A percentile compares a stretch with the other conserved stretches of the same genome.
Evolutionary conservation across 2,329 filamentous ascomycete species (phyloP).

Genomic region (Septoria linicola): DNA sequence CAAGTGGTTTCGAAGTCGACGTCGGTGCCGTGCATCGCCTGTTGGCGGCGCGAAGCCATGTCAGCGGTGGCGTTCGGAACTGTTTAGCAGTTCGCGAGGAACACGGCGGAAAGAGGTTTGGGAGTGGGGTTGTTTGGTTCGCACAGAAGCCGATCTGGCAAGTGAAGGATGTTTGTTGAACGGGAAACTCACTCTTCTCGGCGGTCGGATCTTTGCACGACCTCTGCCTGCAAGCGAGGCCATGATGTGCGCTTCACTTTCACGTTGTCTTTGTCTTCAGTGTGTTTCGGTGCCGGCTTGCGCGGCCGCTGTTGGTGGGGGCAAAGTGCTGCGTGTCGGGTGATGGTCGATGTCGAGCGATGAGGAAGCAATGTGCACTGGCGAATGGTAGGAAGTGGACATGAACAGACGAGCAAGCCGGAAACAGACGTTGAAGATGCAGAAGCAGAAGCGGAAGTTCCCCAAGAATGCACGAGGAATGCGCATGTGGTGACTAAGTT

Average conservation of each 20-base stretch:
- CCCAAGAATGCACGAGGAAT: no score
- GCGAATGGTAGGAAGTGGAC: neutral
- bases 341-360: neutral
- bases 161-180: constrained; percentile 16
- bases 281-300: neutral
- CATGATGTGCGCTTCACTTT: constrained; percentile 16
- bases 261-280: neutral
- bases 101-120: constrained; percentile 38
- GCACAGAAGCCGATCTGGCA: constrained; percentile 1
- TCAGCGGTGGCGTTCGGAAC: constrained; percentile 3
- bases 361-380: neutral
- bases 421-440: neutral
- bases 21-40: constrained; percentile 61
- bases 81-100: neutral
- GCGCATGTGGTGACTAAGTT: no score
- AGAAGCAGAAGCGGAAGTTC: neutral
- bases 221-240: constrained; percentile 54
- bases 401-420: no score
- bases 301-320: neutral
- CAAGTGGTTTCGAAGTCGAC: constrained; percentile 86
- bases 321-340: neutral
- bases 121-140: constrained; percentile 41
- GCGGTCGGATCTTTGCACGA: constrained; percentile 64
- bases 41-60: constrained; percentile 7
- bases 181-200: constrained; percentile 59